Evolutionary conservation across 2,329 filamentous ascomycete genomes (phyloP).

Genomic region (Talaromyces sp.): DNA sequence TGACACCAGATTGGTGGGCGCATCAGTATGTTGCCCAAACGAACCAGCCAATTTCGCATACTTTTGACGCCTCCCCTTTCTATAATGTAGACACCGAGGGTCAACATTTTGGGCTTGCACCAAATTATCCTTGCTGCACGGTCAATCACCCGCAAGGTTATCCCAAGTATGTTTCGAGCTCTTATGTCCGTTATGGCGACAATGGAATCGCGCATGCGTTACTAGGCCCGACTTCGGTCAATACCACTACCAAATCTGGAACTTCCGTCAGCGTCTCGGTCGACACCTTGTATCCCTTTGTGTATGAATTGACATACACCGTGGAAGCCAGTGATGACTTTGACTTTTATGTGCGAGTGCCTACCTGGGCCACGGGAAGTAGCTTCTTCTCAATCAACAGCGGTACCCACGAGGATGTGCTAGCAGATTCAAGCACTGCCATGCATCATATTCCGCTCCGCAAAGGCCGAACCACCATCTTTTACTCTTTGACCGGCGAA

Average conservation of each 20-base stretch:
- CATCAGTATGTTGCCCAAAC: slow-evolving; percentile 55
- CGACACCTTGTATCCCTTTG: slow-evolving; percentile 51
- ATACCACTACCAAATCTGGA: slow-evolving; percentile 36
- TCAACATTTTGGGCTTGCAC: slow-evolving; percentile 52
- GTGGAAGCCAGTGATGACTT: slow-evolving; percentile 37
- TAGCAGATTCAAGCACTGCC: slow-evolving; percentile 35
- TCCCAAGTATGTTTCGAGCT: slow-evolving; percentile 52
- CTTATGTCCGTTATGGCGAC: slow-evolving; percentile 43
- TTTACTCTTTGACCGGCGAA: slow-evolving; percentile 32
- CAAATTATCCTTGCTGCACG: slow-evolving; percentile 54
- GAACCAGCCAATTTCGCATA: slow-evolving; percentile 51
- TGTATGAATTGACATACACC: slow-evolving; percentile 38
- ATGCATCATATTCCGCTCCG: slow-evolving; percentile 38
- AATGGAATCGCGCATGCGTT: slow-evolving; percentile 51
- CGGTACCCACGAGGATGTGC: slow-evolving; percentile 20
- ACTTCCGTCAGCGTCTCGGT: slow-evolving; percentile 43
- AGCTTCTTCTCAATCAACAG: slow-evolving; percentile 25
- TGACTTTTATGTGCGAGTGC: slow-evolving; percentile 47
- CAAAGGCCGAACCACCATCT: slow-evolving; percentile 33
- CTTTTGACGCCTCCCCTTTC: slow-evolving; percentile 44
- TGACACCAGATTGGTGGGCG: slow-evolving; percentile 54
- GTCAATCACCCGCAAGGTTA: slow-evolving; percentile 58
- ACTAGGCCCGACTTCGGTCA: slow-evolving; percentile 46
- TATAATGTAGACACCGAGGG: slow-evolving; percentile 47
- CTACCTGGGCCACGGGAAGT: slow-evolving; percentile 39